Evolutionary conservation across 805 yeast species (phyloP).

Genomic region (Kodamaea lidongshanica): DNA sequence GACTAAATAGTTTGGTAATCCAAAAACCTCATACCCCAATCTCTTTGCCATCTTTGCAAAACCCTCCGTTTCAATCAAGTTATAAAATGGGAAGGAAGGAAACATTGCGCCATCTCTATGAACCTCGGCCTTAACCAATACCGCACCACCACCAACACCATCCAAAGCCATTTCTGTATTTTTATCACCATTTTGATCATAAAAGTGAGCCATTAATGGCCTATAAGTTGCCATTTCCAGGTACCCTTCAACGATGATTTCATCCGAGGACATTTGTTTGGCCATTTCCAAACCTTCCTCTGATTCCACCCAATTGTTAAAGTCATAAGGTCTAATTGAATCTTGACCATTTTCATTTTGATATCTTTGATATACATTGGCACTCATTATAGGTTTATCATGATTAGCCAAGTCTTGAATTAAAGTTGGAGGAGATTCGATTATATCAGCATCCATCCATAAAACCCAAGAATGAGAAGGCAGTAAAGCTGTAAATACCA

Average conservation of each 20-base stretch:
- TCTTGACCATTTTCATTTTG: conserved; percentile 49
- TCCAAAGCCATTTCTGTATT: conserved; percentile 77
- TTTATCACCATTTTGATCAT: conserved; percentile 57
- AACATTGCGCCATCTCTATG: conserved; percentile 99
- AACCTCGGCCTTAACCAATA: conserved; percentile 93
- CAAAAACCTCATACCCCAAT: conserved; percentile 83
- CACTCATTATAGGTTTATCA: conserved; percentile 81
- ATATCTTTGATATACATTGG: conserved; percentile 88
- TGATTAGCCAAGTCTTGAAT: conserved; percentile 84
- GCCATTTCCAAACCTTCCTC: conserved; percentile 80
- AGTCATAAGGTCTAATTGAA: conserved; percentile 83
- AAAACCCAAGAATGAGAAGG: conserved; percentile 92
- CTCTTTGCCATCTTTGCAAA: conserved; percentile 98
- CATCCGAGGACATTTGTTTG: conserved; percentile 68
- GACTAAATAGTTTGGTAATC: conserved; percentile 91
- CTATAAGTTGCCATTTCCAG: conserved; percentile 89
- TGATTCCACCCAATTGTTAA: conserved; percentile 88
- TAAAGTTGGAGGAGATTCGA: conserved; percentile 78
- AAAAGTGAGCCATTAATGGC: conserved; percentile 87
- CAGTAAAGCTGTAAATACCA: conserved; percentile 79
- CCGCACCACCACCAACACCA: conserved; percentile 98
- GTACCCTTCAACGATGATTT: conserved; percentile 92
- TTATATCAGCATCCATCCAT: conserved; percentile 94
- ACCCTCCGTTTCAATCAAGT: conserved; percentile 95
- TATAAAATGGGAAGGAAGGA: conserved; percentile 97